Evolutionary conservation across 345 rosid genomes (phyloP), one percentile per base, ranked within the genome.

Genomic region (Alliaria petiolata): DNA sequence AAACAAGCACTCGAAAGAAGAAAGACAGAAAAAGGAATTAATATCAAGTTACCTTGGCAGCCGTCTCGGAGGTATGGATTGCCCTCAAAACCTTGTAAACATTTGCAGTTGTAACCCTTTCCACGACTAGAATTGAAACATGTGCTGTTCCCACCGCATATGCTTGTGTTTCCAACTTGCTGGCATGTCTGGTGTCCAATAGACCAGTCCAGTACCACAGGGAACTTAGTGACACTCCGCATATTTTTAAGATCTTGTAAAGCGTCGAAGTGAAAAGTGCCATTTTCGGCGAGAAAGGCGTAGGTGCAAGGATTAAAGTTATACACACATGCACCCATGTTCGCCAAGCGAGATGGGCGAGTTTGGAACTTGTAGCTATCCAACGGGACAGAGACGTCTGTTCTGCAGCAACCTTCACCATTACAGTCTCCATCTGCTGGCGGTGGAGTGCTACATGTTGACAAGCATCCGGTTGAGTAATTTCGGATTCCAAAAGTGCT

Each of bases 171-270:
- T 44, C n/a, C 55, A 7, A 46, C 76, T 47, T 74, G 33, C 17
- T 62, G 12, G 30, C 86, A 78, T 4, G 66, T 65, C 12, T 67
- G 49, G 2, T 56, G 34, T 3, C 78, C 79, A 51, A 83, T 59
- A 2, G 69, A 36, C 86, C 84, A 83, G 28, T 83, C 84, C 3
- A 83, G 25, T 38, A 73, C 51, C 30, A 66, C 25, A 1, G 82
- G 76, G 14, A 76, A 46, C 33, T 7, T 1, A 3, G 1, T 20
- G 53, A 54, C 2, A 11, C 16, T 34, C 14, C 67, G 17, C 13
- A 78, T 52, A 50, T 70, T 65, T 39, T 2, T 0, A 62, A 76
- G 79, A 15, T 76, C 63, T 10, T 62, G 14, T 3, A 5, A 0
- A 35, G 58, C 3, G 31, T 3, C 10, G 55, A 75, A 75, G 69